These are phyloP conservation scores for Ganoderma lingzhi DNA, from an alignment of 1,284 basidiomycete genomes.

Conservation along the genomic window DNA sequence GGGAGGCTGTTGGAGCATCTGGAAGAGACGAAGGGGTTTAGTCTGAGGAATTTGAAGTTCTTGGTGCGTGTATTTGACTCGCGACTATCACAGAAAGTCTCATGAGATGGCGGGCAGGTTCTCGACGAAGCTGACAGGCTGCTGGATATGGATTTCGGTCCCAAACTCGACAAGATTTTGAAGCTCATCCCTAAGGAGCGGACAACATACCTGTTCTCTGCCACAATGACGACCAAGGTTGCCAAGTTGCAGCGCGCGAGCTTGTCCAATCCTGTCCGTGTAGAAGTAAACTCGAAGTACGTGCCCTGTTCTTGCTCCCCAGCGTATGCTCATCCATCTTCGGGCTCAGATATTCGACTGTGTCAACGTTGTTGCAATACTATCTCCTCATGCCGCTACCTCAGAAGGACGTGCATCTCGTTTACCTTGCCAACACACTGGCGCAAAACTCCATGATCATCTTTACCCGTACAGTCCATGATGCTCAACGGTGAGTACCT, in stretches of 20 bases:
- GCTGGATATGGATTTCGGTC: conserved; percentile 97
- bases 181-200: conserved; percentile 96
- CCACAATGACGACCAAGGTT: conserved; percentile 99
- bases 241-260: conserved; percentile 98
- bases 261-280: conserved; percentile 92
- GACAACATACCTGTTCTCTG: conserved; percentile 96
- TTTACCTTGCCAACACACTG: conserved; percentile 90
- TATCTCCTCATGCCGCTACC: conserved; percentile 95
- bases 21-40: conserved; percentile 99
- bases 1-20: conserved; percentile 96
- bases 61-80: conserved; percentile 62
- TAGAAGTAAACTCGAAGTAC: conserved; percentile 94
- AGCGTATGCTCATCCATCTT: background rate
- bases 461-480: conserved; percentile 96
- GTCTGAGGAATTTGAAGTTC: conserved; percentile 87
- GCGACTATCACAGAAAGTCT: background rate
- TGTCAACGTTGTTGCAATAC: conserved; percentile 94
- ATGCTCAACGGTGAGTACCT: conserved; percentile 78
- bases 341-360: conserved; percentile 89
- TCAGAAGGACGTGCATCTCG: conserved; percentile 93
- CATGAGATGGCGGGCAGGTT: conserved; percentile 58
- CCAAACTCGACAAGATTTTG: conserved; percentile 96
- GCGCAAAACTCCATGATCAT: conserved; percentile 95
- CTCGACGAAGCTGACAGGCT: conserved; percentile 98
- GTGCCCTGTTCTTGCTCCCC: conserved; percentile 37